phyloP scores from a whole-genome alignment of 1,284 basidiomycete species.

The Anthracocystis panici-leucophaei region DNA sequence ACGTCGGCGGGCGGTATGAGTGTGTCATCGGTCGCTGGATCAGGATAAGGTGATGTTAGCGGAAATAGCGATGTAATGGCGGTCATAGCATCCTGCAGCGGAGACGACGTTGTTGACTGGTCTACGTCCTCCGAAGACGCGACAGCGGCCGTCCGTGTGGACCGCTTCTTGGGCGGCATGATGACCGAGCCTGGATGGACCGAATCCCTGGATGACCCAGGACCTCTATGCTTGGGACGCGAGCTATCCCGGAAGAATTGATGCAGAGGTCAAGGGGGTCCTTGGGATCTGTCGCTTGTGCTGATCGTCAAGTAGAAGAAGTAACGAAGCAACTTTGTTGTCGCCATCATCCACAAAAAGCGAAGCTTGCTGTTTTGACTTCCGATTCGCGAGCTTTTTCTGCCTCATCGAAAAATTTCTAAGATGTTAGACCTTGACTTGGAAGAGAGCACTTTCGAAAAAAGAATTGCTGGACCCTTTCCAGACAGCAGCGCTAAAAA shows the following conservation, averaged over 20 bases:
- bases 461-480: conserved; percentile 17
- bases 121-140: conserved; percentile 9
- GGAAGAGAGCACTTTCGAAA: neutral
- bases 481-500: conserved; percentile 15
- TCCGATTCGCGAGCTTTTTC: conserved; percentile 44
- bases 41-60: conserved; percentile 85
- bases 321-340: neutral
- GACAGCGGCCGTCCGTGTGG: conserved; percentile 7
- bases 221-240: neutral
- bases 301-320: neutral
- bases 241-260: neutral
- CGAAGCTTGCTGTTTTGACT: conserved; percentile 11
- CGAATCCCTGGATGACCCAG: too few relatives aligned
- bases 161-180: conserved; percentile 38
- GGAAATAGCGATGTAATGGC: conserved; percentile 74
- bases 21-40: conserved; percentile 80
- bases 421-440: neutral
- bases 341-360: neutral
- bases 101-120: conserved; percentile 6
- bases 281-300: neutral
- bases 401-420: neutral
- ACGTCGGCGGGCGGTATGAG: conserved; percentile 83
- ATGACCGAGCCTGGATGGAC: neutral
- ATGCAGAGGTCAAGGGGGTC: neutral
- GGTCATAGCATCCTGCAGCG: conserved; percentile 22